Base-by-base conservation (phyloP, 2,329 filamentous ascomycete species). In the Annulohypoxylon truncatum region DNA sequence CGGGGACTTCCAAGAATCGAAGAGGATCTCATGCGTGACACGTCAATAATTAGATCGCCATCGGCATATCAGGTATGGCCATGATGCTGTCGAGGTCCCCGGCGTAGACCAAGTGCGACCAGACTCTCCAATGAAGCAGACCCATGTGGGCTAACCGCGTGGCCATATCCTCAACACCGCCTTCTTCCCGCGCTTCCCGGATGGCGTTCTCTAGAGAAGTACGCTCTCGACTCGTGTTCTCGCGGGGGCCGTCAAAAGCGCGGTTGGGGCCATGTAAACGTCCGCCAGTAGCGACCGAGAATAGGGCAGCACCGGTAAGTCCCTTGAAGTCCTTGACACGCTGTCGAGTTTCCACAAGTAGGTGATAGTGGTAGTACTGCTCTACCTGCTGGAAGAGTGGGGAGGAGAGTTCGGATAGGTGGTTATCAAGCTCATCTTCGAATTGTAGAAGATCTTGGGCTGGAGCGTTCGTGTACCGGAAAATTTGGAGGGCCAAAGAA, bases 111-210 rank as follows among this genome's bases (percentile, higher is more conserved):
- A 97, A 82, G 1, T 88, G 87, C 1, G 87, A 87, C 93, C 94
- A 98, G 2, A 97, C 91, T 51, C 92, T 87, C 94, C 94, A 97
- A 79, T 97, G 94, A 22, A 98, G 81, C 4, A 96, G 85, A 12
- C 92, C 89, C 46, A 97, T 88, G 75, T 97, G 95, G 4, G 93
- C 90, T 53, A 97, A 84, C 47, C 92, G 89, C 46, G 89, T 90
- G 0, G 92, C 89, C 77, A 97, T 87, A 63, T 93, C 90, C 44
- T 85, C 83, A 35, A 92, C 74, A 31, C 84, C 83, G 44, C 81
- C 82, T 51, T 88, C 85, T 52, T 87, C 85, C 44, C 84, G 81
- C 7, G 78, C 77, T 58, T 84, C 82, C 8, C 80, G 80, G 64
- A 73, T 72, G 3, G 73, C 72, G 18, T 72, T 74, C 61, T 82